Evolutionary conservation across 345 rosid species (phyloP), one percentile per base, ranked within the genome.

Genomic region (Ailanthus altissimus): DNA sequence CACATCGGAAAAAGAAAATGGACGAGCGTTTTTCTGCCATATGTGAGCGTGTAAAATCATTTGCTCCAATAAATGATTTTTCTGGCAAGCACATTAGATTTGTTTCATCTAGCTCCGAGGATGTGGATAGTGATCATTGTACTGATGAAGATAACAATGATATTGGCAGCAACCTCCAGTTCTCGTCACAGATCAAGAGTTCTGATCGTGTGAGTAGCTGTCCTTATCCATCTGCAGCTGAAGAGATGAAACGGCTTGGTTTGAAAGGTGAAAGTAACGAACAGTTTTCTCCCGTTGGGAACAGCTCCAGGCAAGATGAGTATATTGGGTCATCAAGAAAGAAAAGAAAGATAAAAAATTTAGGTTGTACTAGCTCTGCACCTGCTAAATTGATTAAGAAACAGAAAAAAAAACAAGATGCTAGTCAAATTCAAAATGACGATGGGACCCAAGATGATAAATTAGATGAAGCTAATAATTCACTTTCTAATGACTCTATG

Each of bases 181-280:
- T 54, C 9, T 28, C 84, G 46, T 68, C 78, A 38, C 72, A 83
- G 70, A 76, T n/a, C 47, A 77, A 67, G 76, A 78, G 81, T 72
- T 76, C 84, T 69, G 93, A 91, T 61, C 80, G 84, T 64, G 80
- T 85, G 65, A 88, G 85, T 78, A 82, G 87, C 70, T 94, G 98
- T 84, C 98, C 98, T 77, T 94, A 94, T 81, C 98, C 98, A 57
- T 92, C 97, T 76, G 97, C 85, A 75, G 80, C 79, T 64, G 97
- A 94, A 85, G 98, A 94, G 87, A 81, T 84, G 81, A 84, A 83
- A 76, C 89, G 97, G 72, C 87, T 94, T 64, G 92, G 97, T 75
- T 75, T 94, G 38, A 86, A 84, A 81, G 83, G 77, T 80, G 86
- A 83, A 84, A 79, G 63, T 54, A 80, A 78, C 80, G 77, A 60